Evolutionary conservation across 371 early-diverging fungal species (phyloP), one percentile per base, ranked within the genome.

Genomic region (Circinella umbellata): DNA sequence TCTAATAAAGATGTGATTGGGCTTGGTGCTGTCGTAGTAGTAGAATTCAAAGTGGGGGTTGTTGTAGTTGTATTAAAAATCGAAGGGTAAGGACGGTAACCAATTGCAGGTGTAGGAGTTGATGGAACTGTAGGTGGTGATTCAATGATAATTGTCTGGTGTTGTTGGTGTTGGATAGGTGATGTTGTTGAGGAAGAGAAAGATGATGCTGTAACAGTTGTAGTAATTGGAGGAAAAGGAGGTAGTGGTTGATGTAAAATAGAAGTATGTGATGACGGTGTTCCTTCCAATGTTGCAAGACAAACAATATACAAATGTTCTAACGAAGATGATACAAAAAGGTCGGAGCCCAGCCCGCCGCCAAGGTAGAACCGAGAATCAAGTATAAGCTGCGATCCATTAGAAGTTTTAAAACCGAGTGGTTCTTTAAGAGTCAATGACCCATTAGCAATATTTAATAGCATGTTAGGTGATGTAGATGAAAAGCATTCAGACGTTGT

Each of bases 301-400:
- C 57, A 72, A 10, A 73, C 72, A 67, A 76, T 71, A 66, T 76
- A 76, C 0, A 76, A 51, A 20, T 67, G 38, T 3, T 47, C 64
- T 13, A 68, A 64, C 36, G 59, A 60, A n/a, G 51, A 37, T 47
- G 62, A 69, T 18, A 75, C 62, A 68, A 72, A 74, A 1, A 88
- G 73, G 68, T 89, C 84, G 3, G 86, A 84, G 48, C 88, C 88
- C 10, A 88, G 68, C 3, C 89, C 89, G 42, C 86, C 90, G 13
- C 88, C 90, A n/a, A 90, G 70, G 69, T 86, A 87, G 66, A 86
- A 70, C 8, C 80, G n/a, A 77, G 69, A 10, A 82, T 77, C 35
- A 71, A 80, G 61, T 78, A 84, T 8, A 81, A 71, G n/a, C 76
- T 77, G 36, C 78, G 74, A 53, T 73, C 80, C 70, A 76, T 78